A percentile compares a stretch with the other conserved stretches of the same genome.
These are phyloP conservation scores for Fragaria iinumae DNA, from an alignment of 306 rosid species.

Conservation along the genomic window DNA sequence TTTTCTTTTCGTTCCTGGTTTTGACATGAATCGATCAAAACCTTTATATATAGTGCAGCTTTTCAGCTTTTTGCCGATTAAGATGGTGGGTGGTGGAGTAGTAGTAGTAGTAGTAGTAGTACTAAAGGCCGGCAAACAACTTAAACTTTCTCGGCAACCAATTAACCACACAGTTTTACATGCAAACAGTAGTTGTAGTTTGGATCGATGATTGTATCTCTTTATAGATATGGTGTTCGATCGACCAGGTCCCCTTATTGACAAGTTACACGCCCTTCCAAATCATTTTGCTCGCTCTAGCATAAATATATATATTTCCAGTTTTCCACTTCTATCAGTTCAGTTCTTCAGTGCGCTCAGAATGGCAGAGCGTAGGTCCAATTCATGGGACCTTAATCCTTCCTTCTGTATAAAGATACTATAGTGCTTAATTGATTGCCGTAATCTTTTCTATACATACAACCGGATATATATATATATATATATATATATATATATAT, in stretches of 20 bases:
- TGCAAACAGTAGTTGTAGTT: background rate
- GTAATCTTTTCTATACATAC: too few relatives aligned
- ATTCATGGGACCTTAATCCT: background rate
- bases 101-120: background rate
- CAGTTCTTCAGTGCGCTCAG: background rate
- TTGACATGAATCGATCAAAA: constrained; percentile 10
- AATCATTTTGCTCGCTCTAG: background rate
- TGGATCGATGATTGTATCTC: background rate
- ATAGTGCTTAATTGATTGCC: too few relatives aligned
- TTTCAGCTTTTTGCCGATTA: background rate
- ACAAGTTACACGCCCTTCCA: constrained; percentile 9
- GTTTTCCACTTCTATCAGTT: background rate
- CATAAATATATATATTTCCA: background rate
- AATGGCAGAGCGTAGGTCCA: background rate
- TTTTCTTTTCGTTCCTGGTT: background rate
- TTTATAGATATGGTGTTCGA: background rate
- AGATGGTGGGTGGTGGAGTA: constrained; percentile 8
- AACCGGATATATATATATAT: too few relatives aligned
- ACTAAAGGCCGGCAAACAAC: constrained; percentile 9
- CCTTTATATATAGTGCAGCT: constrained; percentile 6
- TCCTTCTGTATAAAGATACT: background rate
- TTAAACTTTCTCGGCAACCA: constrained; percentile 21
- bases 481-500: too few relatives aligned
- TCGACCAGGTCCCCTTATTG: background rate
- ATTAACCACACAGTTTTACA: constrained; percentile 6